These are phyloP conservation scores for Coprinellus aureogranulatus DNA, from an alignment of 768 basidiomycete genomes.

Conservation along the genomic window DNA sequence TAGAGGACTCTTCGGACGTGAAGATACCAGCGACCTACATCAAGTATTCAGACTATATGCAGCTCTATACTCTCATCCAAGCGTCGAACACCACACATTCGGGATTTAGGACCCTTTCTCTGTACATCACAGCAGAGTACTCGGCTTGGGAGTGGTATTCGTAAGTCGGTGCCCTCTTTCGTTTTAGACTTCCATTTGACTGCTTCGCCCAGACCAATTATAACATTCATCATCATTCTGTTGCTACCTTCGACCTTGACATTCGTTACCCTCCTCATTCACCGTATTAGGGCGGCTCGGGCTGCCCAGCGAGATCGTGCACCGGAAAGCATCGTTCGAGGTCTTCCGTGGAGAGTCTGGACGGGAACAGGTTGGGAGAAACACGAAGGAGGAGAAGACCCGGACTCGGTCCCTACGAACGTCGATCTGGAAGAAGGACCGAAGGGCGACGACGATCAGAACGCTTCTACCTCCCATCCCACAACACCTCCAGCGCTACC, in stretches of 20 bases:
- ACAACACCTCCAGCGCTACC: conserved; percentile 33
- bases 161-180: conserved; percentile 41
- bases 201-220: conserved; percentile 57
- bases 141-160: conserved; percentile 93
- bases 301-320: conserved; percentile 83
- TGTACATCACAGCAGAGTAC: conserved; percentile 75
- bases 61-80: conserved; percentile 65
- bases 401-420: conserved; percentile 26
- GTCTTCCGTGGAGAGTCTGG: conserved; percentile 82
- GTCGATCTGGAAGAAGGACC: conserved; percentile 39
- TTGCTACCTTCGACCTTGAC: conserved; percentile 89
- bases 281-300: conserved; percentile 80
- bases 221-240: conserved; percentile 84
- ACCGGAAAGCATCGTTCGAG: conserved; percentile 74
- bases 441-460: conserved; percentile 15
- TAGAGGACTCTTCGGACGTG: conserved; percentile 85
- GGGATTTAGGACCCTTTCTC: conserved; percentile 69
- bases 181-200: conserved; percentile 11
- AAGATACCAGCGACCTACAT: conserved; percentile 86
- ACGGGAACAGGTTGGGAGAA: conserved; percentile 80
- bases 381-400: conserved; percentile 47
- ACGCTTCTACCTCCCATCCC: conserved; percentile 22
- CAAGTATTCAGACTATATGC: conserved; percentile 74
- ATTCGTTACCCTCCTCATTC: conserved; percentile 83
- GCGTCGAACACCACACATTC: conserved; percentile 78